Percentiles rank a stretch among this genome's conserved stretches.
Evolutionary conservation across 805 yeast genomes (phyloP).

Genomic region (Candida railenensis): DNA sequence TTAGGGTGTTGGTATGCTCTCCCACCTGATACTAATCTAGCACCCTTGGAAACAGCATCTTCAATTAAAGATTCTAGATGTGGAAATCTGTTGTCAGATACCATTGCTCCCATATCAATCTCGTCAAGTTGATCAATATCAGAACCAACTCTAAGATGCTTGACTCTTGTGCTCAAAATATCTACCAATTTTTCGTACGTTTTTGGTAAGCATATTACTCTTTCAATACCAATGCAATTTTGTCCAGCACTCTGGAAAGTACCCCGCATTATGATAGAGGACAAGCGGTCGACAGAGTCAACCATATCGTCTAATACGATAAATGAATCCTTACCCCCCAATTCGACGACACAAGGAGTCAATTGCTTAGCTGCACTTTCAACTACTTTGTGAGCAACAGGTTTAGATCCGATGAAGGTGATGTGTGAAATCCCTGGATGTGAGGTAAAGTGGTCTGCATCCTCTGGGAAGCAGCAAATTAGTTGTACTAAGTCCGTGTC

Average conservation of each 20-base stretch:
- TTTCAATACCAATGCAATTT: slow-evolving; percentile 95
- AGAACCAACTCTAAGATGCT: slow-evolving; percentile 73
- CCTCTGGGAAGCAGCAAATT: slow-evolving; percentile 84
- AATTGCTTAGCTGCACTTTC: slow-evolving; percentile 80
- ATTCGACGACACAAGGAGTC: slow-evolving; percentile 92
- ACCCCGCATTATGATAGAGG: slow-evolving; percentile 86
- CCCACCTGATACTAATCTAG: slow-evolving; percentile 79
- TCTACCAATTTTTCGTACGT: slow-evolving; percentile 64
- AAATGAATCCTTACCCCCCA: slow-evolving; percentile 95
- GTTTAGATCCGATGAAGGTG: slow-evolving; percentile 94
- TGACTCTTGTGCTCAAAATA: slow-evolving; percentile 57
- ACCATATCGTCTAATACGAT: slow-evolving; percentile 80
- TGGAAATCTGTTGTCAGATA: slow-evolving; percentile 72
- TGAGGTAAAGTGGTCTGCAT: slow-evolving; percentile 81
- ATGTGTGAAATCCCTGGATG: slow-evolving; percentile 83
- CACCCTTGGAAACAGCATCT: slow-evolving; percentile 82
- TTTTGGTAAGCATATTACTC: slow-evolving; percentile 77
- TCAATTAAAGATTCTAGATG: slow-evolving; percentile 63
- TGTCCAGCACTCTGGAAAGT: slow-evolving; percentile 97
- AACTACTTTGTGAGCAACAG: slow-evolving; percentile 87
- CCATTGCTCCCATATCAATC: slow-evolving; percentile 96
- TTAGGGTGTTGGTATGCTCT: slow-evolving; percentile 78
- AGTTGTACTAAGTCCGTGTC: slow-evolving; percentile 85
- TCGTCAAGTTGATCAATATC: slow-evolving; percentile 88
- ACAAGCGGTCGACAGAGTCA: slow-evolving; percentile 46